Percentiles rank a stretch among this genome's conserved stretches.
Evolutionary conservation across 495 filamentous ascomycete species (phyloP).

Genomic region (Lepraria neglecta): DNA sequence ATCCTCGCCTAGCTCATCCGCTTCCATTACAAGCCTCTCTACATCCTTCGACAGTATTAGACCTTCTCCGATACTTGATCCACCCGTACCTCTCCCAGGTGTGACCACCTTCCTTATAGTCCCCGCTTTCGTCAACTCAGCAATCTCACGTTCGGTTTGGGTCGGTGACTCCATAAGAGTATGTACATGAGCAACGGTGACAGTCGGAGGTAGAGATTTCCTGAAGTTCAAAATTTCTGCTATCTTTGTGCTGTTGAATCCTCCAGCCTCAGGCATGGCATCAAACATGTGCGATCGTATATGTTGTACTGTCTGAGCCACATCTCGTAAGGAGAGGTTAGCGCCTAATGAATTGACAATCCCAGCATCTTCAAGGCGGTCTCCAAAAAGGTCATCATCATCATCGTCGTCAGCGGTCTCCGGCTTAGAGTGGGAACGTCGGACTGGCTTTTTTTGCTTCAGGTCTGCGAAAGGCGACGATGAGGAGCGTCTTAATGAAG

Average conservation of each 20-base stretch:
- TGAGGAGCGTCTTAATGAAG: conserved; percentile 34
- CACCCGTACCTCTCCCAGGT: conserved; percentile 55
- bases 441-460: conserved; percentile 52
- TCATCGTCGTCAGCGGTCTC: conserved; percentile 27
- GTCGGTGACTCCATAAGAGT: conserved; percentile 60
- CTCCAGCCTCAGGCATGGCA: conserved; percentile 55
- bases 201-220: conserved; percentile 58
- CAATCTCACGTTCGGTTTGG: conserved; percentile 65
- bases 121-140: conserved; percentile 53
- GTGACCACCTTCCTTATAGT: conserved; percentile 60
- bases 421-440: conserved; percentile 30
- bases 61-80: conserved; percentile 59
- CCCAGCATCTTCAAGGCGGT: conserved; percentile 52
- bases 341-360: conserved; percentile 45
- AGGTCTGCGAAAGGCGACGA: conserved; percentile 48
- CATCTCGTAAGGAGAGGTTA: conserved; percentile 53
- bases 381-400: conserved; percentile 39
- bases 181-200: conserved; percentile 66
- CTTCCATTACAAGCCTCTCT: conserved; percentile 48
- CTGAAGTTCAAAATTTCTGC: conserved; percentile 65
- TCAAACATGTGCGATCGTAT: conserved; percentile 62
- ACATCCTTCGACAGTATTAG: conserved; percentile 60
- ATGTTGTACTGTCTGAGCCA: conserved; percentile 57
- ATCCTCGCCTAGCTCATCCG: conserved; percentile 38
- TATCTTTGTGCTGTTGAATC: conserved; percentile 69